Evolutionary conservation across 2,329 filamentous ascomycete genomes (phyloP), one percentile per base, ranked within the genome.

Genomic region (Erysiphe pulchra): DNA sequence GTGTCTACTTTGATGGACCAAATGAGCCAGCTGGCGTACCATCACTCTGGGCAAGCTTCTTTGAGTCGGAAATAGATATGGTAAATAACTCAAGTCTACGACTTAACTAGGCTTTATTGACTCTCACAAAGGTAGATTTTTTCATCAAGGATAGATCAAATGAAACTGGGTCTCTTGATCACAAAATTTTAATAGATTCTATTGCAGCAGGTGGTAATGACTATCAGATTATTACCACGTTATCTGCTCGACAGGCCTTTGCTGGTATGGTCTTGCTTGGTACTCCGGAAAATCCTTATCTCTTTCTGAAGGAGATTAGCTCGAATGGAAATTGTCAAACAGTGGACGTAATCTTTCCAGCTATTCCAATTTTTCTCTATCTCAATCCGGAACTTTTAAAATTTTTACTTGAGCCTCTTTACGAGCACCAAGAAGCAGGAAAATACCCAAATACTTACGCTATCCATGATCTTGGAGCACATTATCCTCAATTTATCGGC

Each of bases 291-390:
- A 69, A 79, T 47, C 77, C 79, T 0, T 70, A 86, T 45, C 62
- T 92, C 13, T 92, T 92, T 62, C 62, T 92, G 46, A 92, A 93
- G 59, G 85, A 92, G 58, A 92, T 92, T 54, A 84, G 79, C 50
- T 87, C 80, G 3, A 78, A 92, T 56, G 83, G 84, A 37, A 87
- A 92, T 53, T 77, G 76, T 52, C 81, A 92, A 57, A 92, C 84
- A 0, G 83, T 92, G 18, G 82, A 90, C 61, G 81, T 92, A 51
- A 84, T 92, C 51, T 92, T 85, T 63, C 83, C 83, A 0, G 71
- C 81, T 0, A 80, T 80, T 58, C 82, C 83, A 0, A 78, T 90
- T 60, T 77, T 90, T 61, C 68, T 87, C 50, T 92, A 90, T 57
- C 73, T 80, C 1, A 87, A 90, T 59, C 73, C 75, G 0, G 60